phyloP scores from a whole-genome alignment of 2,329 filamentous ascomycete genomes.

The Teratosphaeria nubilosa region DNA sequence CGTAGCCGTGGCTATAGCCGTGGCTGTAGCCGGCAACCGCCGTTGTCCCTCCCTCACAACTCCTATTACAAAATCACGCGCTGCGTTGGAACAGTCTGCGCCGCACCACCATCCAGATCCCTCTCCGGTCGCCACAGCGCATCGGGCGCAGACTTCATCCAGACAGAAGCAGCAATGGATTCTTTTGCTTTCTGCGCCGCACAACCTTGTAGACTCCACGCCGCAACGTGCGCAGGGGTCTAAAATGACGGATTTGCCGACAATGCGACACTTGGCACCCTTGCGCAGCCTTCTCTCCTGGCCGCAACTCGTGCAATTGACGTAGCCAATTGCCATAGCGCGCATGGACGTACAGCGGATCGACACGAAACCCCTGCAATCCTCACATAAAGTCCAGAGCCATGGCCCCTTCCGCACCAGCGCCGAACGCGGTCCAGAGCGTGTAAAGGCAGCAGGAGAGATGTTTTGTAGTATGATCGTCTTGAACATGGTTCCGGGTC shows the following conservation, averaged over 20 bases:
- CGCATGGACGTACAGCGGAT: not conserved
- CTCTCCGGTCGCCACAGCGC: not conserved
- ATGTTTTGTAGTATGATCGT: not conserved
- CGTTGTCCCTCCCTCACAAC: not conserved
- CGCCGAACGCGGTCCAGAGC: not conserved
- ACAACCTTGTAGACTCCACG: not conserved
- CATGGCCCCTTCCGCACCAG: not conserved
- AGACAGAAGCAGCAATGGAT: not conserved
- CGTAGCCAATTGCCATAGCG: not conserved
- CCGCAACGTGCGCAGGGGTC: not conserved
- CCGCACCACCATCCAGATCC: not conserved
- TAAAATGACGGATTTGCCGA: not conserved
- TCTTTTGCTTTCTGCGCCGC: not conserved
- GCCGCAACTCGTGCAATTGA: not conserved
- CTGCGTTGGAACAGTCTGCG: not conserved
- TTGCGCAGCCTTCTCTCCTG: not conserved
- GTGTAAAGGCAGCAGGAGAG: too few species aligned
- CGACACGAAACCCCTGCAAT: not conserved
- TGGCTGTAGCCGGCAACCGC: not conserved
- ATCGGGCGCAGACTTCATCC: not conserved
- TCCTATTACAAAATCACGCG: not conserved
- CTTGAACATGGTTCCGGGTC: not conserved
- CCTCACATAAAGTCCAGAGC: not conserved
- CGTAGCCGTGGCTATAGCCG: not conserved
- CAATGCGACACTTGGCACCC: not conserved